Evolutionary conservation across 2,329 filamentous ascomycete genomes (phyloP), one percentile per base, ranked within the genome.

Genomic region (Sclerotinia nivalis): DNA sequence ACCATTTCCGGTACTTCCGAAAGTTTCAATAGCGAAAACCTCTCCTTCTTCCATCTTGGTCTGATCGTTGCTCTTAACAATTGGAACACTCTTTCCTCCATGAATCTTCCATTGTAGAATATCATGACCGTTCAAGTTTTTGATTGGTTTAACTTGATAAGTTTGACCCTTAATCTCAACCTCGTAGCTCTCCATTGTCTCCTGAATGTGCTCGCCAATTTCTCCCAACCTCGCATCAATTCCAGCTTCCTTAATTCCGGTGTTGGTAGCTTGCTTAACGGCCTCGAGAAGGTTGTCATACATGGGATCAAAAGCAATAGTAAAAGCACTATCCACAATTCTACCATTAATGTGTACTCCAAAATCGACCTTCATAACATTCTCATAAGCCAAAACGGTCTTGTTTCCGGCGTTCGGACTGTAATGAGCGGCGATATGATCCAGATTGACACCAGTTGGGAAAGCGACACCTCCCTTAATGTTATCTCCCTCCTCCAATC

Each of bases 31-130:
- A 73, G 94, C 94, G 80, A 96, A 98, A 25, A 93, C 90, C 78
- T 98, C 94, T 55, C 93, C 93, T 82, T 97, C 95, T 82, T 97
- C 94, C 95, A 98, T 98, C 86, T 97, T 97, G 66, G 93, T 96
- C 79, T 90, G 89, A 77, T 97, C 93, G 72, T 88, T 87, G 72
- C 89, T 90, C 84, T 97, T 97, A 73, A 97, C 93, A 77, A 97
- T 97, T 0, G 94, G 95, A 66, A 97, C 93, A 74, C 92, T 93
- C 85, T 97, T 97, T 76, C 89, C 91, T 70, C 94, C 93, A 82
- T 97, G 94, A 76, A 97, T 97, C 79, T 89, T 89, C 83, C 94
- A 96, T 72, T 89, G 93, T 69, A 92, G 85, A 77, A 97, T 97
- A 74, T 92, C 95, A 83, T 97, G 94, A 13, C 93, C 86, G 66